Percentiles rank a stretch among this genome's conserved stretches.
Conservation (phyloP, 1,139 yeast genomes). For the Debaryomyces robertsiae region DNA sequence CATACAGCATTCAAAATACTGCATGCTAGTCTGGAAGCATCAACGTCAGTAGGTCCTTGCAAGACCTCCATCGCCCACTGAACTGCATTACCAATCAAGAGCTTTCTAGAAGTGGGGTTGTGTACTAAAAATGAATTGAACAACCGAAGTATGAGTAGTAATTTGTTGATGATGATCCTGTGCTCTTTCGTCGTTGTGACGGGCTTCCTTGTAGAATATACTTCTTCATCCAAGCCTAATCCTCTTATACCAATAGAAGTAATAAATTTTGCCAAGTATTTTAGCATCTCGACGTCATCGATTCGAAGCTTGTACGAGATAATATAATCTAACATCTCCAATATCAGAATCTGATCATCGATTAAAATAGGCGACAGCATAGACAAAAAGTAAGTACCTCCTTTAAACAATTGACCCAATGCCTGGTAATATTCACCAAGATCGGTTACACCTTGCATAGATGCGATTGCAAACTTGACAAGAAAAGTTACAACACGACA, state of each 20-base stretch:
- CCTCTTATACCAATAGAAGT: slow-evolving; percentile 59
- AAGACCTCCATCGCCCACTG: slow-evolving; percentile 68
- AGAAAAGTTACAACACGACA: slow-evolving; percentile 61
- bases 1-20: slow-evolving; percentile 57
- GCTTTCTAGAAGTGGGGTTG: slow-evolving; percentile 37
- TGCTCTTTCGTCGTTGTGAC: slow-evolving; percentile 45
- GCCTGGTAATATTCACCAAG: slow-evolving; percentile 35
- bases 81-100: slow-evolving; percentile 53
- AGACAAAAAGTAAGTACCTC: slow-evolving; percentile 51
- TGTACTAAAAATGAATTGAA: slow-evolving; percentile 51
- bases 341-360: slow-evolving; percentile 59
- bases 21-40: slow-evolving; percentile 64
- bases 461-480: slow-evolving; percentile 41
- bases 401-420: slow-evolving; percentile 35
- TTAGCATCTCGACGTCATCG: slow-evolving; percentile 41
- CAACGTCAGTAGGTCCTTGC: slow-evolving; percentile 53
- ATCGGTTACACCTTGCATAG: slow-evolving; percentile 25
- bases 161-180: slow-evolving; percentile 56
- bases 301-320: slow-evolving; percentile 44
- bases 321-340: slow-evolving; percentile 61
- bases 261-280: slow-evolving; percentile 44
- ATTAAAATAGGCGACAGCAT: slow-evolving; percentile 49
- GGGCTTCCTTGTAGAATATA: slow-evolving; percentile 30
- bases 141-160: slow-evolving; percentile 61
- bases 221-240: slow-evolving; percentile 46